phyloP scores from a whole-genome alignment of 805 yeast species.

The Osmozyma mogii region DNA sequence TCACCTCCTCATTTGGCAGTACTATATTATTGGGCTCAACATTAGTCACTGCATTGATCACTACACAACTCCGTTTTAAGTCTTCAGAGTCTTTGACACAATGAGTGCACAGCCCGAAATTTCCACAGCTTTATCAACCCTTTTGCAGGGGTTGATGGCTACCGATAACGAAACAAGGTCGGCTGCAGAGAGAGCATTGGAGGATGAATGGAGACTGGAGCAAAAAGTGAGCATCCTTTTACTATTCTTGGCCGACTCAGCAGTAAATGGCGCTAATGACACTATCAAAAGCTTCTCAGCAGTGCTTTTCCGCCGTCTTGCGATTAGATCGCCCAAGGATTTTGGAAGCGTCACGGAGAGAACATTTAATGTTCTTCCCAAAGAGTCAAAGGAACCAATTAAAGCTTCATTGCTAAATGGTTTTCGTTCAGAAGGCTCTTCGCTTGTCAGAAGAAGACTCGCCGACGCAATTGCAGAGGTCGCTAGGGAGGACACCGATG shows the following conservation, averaged over 20 bases:
- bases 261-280: slow-evolving; percentile 55
- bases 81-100: too few species aligned
- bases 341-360: slow-evolving; percentile 62
- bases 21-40: too few species aligned
- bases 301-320: slow-evolving; percentile 81
- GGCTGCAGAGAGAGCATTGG: slow-evolving; percentile 67
- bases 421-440: slow-evolving; percentile 59
- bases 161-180: slow-evolving; percentile 70
- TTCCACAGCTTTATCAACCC: too few species aligned
- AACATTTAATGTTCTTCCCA: slow-evolving; percentile 66
- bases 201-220: slow-evolving; percentile 65
- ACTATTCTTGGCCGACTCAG: slow-evolving; percentile 73
- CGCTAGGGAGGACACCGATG: slow-evolving; percentile 57
- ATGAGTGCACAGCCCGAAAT: too few species aligned
- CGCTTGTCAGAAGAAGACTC: slow-evolving; percentile 78
- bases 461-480: slow-evolving; percentile 93
- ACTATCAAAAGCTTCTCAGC: slow-evolving; percentile 68
- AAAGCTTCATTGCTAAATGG: slow-evolving; percentile 64
- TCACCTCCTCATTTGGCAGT: too few species aligned
- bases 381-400: slow-evolving; percentile 49
- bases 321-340: slow-evolving; percentile 68
- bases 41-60: too few species aligned
- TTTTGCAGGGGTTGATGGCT: slow-evolving; percentile 64
- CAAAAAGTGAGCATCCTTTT: slow-evolving; percentile 64
- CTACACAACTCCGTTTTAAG: too few species aligned